Evolutionary conservation across 2,329 filamentous ascomycete genomes (phyloP), one percentile per base, ranked within the genome.

Genomic region (Stagonosporopsis tanaceti): DNA sequence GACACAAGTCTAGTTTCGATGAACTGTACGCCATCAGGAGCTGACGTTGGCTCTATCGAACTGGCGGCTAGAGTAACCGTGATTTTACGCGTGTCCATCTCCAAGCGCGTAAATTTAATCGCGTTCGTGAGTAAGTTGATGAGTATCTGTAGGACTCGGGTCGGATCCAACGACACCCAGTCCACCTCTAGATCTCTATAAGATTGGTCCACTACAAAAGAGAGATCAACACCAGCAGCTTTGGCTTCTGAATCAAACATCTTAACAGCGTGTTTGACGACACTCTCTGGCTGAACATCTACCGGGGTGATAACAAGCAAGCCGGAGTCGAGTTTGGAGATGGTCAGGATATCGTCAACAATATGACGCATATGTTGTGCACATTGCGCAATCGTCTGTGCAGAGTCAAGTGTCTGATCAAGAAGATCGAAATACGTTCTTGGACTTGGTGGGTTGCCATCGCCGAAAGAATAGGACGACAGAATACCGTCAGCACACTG

Each of bases 291-390:
- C 52, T 77, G 75, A 4, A 76, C 68, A 42, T 72, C 72, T 34
- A 79, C 70, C 1, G 79, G 77, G 2, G 75, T 76, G 34, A 80
- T 77, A 7, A 74, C 66, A 1, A 81, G 65, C 17, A 81, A 68
- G 5, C 71, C 74, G 0, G 78, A 79, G 56, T 80, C 78, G 5
- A 81, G 69, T 47, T 81, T 81, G 1, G 77, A 79, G 24, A 80
- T 70, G 1, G 78, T 80, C 3, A 81, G 64, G 6, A 80, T 74
- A 51, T 81, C 80, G 50, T 81, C 79, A 2, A 81, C 78, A n/a
- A 81, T 80, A 20, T 77, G 67, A 46, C 79, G 80, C 66, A 80
- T 78, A 56, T 81, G 79, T 37, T 77, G 74, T 2, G 76, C 74
- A 57, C 79, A 81, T 17, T 77, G 69, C 5, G 74, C 75, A 56